Conservation (phyloP, 1,284 basidiomycete genomes). For the Rhodotorula sp. region DNA sequence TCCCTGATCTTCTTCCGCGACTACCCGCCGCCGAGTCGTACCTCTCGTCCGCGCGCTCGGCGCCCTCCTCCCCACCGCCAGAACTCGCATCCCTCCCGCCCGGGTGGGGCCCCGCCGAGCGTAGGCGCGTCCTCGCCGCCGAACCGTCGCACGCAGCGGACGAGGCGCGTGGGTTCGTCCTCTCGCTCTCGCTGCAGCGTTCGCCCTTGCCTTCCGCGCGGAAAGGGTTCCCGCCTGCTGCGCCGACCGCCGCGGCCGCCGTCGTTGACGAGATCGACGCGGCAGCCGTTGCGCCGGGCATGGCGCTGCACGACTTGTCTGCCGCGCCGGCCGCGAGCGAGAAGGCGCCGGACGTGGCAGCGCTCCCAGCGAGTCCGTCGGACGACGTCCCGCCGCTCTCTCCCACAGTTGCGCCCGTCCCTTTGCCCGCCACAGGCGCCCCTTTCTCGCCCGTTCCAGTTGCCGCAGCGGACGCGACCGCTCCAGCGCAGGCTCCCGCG, state of each 20-base stretch:
- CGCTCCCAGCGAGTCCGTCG: not conserved
- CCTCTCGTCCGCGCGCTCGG: constrained; percentile 6
- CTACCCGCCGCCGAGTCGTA: constrained; percentile 9
- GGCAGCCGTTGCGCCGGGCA: not conserved
- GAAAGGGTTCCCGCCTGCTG: not conserved
- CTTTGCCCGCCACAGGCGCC: not conserved
- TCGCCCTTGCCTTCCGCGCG: not conserved
- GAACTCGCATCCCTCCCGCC: constrained; percentile 23
- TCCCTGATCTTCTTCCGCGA: constrained; percentile 19
- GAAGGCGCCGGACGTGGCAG: no score
- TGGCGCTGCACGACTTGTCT: not conserved
- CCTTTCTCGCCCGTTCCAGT: not conserved
- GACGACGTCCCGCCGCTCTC: constrained; percentile 14
- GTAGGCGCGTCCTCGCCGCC: constrained; percentile 19
- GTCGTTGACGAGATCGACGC: not conserved
- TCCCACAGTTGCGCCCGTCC: not conserved
- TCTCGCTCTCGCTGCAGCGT: not conserved
- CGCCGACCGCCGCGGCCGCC: not conserved
- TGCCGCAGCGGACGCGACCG: not conserved
- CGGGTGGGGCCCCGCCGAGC: constrained; percentile 29
- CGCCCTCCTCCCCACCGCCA: not conserved
- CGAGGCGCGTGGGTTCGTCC: constrained; percentile 19
- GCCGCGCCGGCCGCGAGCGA: not conserved
- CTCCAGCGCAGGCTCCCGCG: not conserved
- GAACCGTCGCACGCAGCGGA: constrained; percentile 31